Evolutionary conservation across 31 red algal genomes (phyloP), one percentile per base, ranked within the genome.

Genomic region (Bonnemaisonia californica): DNA sequence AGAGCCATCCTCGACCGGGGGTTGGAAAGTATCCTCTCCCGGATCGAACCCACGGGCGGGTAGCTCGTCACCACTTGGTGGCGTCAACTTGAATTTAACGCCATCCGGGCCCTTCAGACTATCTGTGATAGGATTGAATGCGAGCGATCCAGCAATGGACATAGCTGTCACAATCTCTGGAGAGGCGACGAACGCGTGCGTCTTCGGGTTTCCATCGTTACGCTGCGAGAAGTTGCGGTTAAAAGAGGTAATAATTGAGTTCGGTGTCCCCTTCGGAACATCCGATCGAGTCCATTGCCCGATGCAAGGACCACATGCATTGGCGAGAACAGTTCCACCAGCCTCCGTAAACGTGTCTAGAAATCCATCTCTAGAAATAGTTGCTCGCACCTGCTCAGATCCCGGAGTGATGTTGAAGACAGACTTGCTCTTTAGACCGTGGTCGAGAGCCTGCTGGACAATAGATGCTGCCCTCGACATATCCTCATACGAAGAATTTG

Each of bases 221-320:
- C 97, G 64, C 90, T 84, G 81, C 40, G 97, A 91, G 71, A 99
- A 99, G 79, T 99, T 99, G 28, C 97, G 89, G 64, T 99, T 99
- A 80, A 94, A 99, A 4, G 93, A 96, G 0, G 97, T 99, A 35
- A 99, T 85, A 66, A 99, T 99, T 1, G 97, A 96, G 56, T 99
- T 99, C 2, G 86, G 82, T 26, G 84, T 92, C 18, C 97, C 97
- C 64, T 96, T 96, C 1, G 90, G 91, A 13, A 99, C 93, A 80
- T 99, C 97, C 36, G 72, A 76, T 1, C 97, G 93, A 65, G 94
- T 96, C 97, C 97, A 99, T 77, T 99, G 97, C 4, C 97, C 97
- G 79, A 99, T 99, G 79, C 97, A 99, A 32, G 97, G 97, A 21
- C 97, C 97, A 67, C 97, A 99, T 1, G 97, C 97, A 67, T 99